A percentile compares a stretch with the other conserved stretches of the same genome.
Conservation (phyloP, 1,284 basidiomycete genomes). For the Mrakiaceae sp. region DNA sequence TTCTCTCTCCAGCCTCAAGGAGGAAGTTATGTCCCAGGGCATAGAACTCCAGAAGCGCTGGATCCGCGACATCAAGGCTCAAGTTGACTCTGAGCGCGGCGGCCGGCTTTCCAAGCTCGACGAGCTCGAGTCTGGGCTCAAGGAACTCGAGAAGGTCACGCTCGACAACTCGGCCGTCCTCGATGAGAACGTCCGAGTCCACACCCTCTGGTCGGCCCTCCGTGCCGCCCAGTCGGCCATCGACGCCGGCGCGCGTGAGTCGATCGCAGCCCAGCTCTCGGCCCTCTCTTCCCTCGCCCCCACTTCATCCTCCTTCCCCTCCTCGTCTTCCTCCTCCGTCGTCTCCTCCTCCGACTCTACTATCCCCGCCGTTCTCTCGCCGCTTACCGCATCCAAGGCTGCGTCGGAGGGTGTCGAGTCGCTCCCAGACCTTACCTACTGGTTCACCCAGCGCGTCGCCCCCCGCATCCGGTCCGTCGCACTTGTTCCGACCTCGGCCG, state of each 20-base stretch:
- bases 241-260: slow-evolving; percentile 48
- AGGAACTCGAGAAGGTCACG: slow-evolving; percentile 79
- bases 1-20: slow-evolving; percentile 55
- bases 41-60: slow-evolving; percentile 94
- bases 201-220: slow-evolving; percentile 42
- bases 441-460: slow-evolving; percentile 76
- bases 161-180: slow-evolving; percentile 81
- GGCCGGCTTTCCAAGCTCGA: slow-evolving; percentile 91
- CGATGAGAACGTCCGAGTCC: slow-evolving; percentile 78
- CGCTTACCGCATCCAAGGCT: slow-evolving; percentile 53
- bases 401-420: slow-evolving; percentile 83
- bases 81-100: slow-evolving; percentile 92
- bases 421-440: slow-evolving; percentile 72
- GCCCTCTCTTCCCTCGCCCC: slow-evolving; percentile 55
- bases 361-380: slow-evolving; percentile 54
- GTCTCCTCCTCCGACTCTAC: slow-evolving; percentile 32
- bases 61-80: slow-evolving; percentile 91
- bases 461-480: slow-evolving; percentile 79
- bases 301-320: slow-evolving; percentile 48
- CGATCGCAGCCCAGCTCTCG: slow-evolving; percentile 82
- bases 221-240: slow-evolving; percentile 42
- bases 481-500: slow-evolving; percentile 62
- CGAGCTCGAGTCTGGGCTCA: slow-evolving; percentile 78
- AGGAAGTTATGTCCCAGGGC: slow-evolving; percentile 91
- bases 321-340: slow-evolving; percentile 19